A percentile compares a stretch with the other conserved stretches of the same genome.
Evolutionary conservation across 257 asterid genomes (phyloP).

Genomic region (Phtheirospermum japonicum): DNA sequence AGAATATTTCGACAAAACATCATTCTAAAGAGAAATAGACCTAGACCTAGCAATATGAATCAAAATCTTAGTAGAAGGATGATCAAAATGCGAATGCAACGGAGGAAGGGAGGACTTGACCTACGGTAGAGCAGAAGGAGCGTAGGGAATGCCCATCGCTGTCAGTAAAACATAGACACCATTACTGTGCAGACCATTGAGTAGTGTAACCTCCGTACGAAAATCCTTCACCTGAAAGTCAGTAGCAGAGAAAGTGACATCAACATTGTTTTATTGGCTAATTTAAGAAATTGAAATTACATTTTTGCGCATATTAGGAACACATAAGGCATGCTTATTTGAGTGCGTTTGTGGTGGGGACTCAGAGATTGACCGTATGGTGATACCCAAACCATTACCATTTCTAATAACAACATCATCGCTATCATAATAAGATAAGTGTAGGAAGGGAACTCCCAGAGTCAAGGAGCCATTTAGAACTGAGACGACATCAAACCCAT

Average conservation of each 20-base stretch:
- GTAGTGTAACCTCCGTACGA: not conserved
- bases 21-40: not conserved
- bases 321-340: too few relatives aligned
- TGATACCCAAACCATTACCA: not conserved
- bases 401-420: not conserved
- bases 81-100: not conserved
- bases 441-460: not conserved
- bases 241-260: conserved; percentile 14
- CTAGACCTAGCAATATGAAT: too few relatives aligned
- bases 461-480: not conserved
- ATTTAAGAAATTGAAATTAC: conserved; percentile 8
- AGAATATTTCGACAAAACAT: not conserved
- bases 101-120: not conserved
- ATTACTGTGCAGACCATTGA: not conserved
- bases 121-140: too few relatives aligned
- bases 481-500: too few relatives aligned
- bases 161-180: not conserved
- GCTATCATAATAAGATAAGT: not conserved
- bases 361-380: not conserved
- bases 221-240: conserved; percentile 32
- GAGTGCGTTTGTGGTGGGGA: not conserved
- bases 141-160: too few relatives aligned
- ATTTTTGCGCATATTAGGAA: too few relatives aligned
- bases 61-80: not conserved
- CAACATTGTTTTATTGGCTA: not conserved